A percentile compares a stretch with the other conserved stretches of the same genome.
phyloP scores from a whole-genome alignment of 164 flowering plant species.

The Vitis labrusca region DNA sequence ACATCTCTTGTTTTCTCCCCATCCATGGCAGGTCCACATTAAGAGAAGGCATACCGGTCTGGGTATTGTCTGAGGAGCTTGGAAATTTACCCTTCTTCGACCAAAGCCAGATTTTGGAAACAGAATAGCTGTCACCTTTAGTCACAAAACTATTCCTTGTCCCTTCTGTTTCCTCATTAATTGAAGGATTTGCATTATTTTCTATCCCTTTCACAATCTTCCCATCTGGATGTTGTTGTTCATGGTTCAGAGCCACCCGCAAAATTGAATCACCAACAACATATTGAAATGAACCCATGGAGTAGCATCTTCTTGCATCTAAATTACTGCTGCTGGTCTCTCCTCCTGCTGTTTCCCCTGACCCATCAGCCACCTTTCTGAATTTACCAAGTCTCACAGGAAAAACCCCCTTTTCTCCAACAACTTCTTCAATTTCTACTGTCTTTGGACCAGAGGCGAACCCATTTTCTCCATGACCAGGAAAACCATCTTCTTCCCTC shows the following conservation, averaged over 20 bases:
- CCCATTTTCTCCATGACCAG: slow-evolving; percentile 24
- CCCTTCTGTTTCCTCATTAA: slow-evolving; percentile 34
- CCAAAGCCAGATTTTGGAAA: slow-evolving; percentile 75
- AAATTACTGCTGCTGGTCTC: slow-evolving; percentile 62
- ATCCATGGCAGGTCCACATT: slow-evolving; percentile 43
- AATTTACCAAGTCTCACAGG: slow-evolving; percentile 69
- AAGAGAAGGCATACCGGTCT: slow-evolving; percentile 30
- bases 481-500: slow-evolving; percentile 37
- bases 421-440: slow-evolving; percentile 41
- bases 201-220: slow-evolving; percentile 20
- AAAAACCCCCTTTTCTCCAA: slow-evolving; percentile 38
- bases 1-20: slow-evolving; percentile 26
- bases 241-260: slow-evolving; percentile 32
- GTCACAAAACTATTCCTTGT: slow-evolving; percentile 44
- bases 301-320: slow-evolving; percentile 66
- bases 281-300: slow-evolving; percentile 71
- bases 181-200: slow-evolving; percentile 15
- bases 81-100: slow-evolving; percentile 48
- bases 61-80: slow-evolving; percentile 26
- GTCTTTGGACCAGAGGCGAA: slow-evolving; percentile 27
- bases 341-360: slow-evolving; percentile 30
- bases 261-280: slow-evolving; percentile 45
- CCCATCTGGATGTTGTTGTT: slow-evolving; percentile 2
- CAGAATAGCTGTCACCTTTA: slow-evolving; percentile 61
- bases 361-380: slow-evolving; percentile 30